Conservation (phyloP, 129 eudicot genomes). For the Tagetes patula region DNA sequence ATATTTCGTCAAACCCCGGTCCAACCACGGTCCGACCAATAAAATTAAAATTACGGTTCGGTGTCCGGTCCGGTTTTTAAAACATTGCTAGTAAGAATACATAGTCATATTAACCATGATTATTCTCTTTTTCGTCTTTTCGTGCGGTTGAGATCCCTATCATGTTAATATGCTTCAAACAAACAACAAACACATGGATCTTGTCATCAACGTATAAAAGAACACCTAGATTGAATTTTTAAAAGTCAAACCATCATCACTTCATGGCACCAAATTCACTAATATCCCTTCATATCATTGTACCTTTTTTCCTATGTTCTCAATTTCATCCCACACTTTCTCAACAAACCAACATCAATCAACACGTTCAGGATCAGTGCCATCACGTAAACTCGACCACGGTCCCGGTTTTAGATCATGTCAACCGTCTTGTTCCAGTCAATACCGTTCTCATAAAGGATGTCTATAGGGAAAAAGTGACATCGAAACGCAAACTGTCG, state of each 20-base stretch:
- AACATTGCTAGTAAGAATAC: no score
- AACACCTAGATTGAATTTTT: slow-evolving; percentile 10
- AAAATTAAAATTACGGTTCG: no score
- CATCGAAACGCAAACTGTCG: slow-evolving; percentile 15
- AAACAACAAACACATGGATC: slow-evolving; percentile 32
- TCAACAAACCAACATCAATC: slow-evolving; percentile 18
- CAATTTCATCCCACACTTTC: slow-evolving; percentile 25
- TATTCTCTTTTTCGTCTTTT: slow-evolving; percentile 30
- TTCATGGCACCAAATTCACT: slow-evolving; percentile 28
- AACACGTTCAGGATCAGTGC: slow-evolving; percentile 25
- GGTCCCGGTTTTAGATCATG: neutral
- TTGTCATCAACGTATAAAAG: slow-evolving; percentile 23
- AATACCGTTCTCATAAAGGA: neutral
- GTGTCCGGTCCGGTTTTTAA: no score
- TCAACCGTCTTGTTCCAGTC: neutral
- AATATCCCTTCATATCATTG: neutral
- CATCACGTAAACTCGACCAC: slow-evolving; percentile 12
- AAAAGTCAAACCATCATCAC: slow-evolving; percentile 35
- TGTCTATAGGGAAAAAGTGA: neutral
- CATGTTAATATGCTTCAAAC: neutral
- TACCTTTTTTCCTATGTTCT: slow-evolving; percentile 1
- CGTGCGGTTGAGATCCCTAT: slow-evolving; percentile 22
- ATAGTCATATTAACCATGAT: neutral
- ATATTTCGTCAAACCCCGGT: no score
- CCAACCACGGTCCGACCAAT: no score